Evolutionary conservation across 345 rosid genomes (phyloP), one percentile per base, ranked within the genome.

Genomic region (Arabidopsis suecica): DNA sequence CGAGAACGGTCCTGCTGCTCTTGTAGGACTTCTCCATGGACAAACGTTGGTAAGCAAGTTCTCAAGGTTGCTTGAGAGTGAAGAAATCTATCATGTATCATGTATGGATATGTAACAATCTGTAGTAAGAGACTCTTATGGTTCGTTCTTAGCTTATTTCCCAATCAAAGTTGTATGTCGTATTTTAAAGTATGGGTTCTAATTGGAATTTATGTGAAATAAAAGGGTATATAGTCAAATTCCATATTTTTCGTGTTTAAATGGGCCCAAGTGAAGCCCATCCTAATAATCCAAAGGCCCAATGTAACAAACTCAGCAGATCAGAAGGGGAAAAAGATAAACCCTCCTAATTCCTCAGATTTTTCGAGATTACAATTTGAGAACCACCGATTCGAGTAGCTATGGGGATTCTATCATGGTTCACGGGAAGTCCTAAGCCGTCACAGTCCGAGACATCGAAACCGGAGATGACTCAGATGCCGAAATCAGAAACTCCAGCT

Each of bases 341-440:
- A 58, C 73, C 81, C n/a, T n/a, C n/a, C 81, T 71, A 78, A 50
- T 18, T 55, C 60, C 45, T 14, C 42, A 5, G 3, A 5, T 16
- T 44, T 41, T 30, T 30, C 33, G 28, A 60, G 67, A 59, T 36
- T 50, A 57, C 74, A 20, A 28, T 36, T 9, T n/a, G 36, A 0
- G 68, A 25, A 56, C 38, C 40, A 74, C 44, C 59, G 50, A 62
- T 28, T 77, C 40, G 49, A 42, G 14, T 55, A 42, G 55, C 69
- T 14, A 94, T 94, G 97, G 91, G 97, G 79, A 87, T 94, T 12
- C 84, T 91, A 36, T 94, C 97, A 42, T 89, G 97, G 98, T 86
- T 91, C 82, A 85, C 58, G 8, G 86, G 97, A 63, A 69, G 71
- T 67, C 73, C 87, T 28, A 81, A 85, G 48, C 82, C 85, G 22